Percentiles rank a stretch among this genome's conserved stretches.
Conservation (phyloP, 176 grass and related monocot genomes). For the Stipa capillata region DNA sequence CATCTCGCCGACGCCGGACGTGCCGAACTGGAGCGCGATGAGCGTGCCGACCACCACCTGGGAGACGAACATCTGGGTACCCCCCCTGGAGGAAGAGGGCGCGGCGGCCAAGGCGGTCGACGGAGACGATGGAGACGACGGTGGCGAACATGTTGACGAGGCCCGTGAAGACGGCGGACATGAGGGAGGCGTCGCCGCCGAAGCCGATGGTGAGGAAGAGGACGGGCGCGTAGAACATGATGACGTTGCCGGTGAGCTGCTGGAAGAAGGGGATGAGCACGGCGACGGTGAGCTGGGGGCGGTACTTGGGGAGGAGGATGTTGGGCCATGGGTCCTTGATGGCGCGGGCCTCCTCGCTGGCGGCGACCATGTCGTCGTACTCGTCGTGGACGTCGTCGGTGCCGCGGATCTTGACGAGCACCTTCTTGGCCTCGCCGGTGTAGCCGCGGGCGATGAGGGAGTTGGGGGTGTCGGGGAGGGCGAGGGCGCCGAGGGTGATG, state of each 20-base stretch:
- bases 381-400: slow-evolving; percentile 40
- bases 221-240: too few relatives aligned
- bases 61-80: slow-evolving; percentile 66
- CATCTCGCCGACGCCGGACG: slow-evolving; percentile 40
- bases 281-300: slow-evolving; percentile 39
- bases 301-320: slow-evolving; percentile 37
- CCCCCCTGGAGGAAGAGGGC: too few relatives aligned
- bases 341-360: slow-evolving; percentile 29
- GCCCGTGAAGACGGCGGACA: too few relatives aligned
- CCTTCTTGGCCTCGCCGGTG: too few relatives aligned
- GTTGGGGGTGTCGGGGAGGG: too few relatives aligned
- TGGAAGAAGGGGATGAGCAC: slow-evolving; percentile 48
- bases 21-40: slow-evolving; percentile 54
- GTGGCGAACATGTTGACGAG: too few relatives aligned
- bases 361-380: too few relatives aligned
- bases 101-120: too few relatives aligned
- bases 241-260: slow-evolving; percentile 56
- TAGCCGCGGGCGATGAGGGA: too few relatives aligned
- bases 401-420: slow-evolving; percentile 54
- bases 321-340: slow-evolving; percentile 42
- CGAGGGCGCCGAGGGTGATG: slow-evolving; percentile 51
- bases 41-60: slow-evolving; percentile 59
- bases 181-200: too few relatives aligned
- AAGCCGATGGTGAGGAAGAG: slow-evolving; percentile 69
- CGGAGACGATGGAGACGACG: too few relatives aligned